phyloP scores from a whole-genome alignment of 2,329 filamentous ascomycete species.

The Xylaria sp. region DNA sequence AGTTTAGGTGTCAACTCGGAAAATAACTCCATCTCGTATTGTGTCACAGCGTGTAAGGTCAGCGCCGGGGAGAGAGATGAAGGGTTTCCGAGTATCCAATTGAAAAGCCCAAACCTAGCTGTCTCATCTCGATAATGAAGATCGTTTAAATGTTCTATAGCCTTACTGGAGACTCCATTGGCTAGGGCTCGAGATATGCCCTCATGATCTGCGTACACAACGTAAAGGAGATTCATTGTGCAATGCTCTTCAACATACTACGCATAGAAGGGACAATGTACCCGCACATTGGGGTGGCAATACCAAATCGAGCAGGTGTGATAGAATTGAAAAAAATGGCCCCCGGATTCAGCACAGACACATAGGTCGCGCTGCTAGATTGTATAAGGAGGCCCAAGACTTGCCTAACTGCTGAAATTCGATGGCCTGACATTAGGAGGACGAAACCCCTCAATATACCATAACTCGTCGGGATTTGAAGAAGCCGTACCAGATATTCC shows the following conservation, averaged over 20 bases:
- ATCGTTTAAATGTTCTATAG: neutral
- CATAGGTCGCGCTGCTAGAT: neutral
- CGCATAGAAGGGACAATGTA: neutral
- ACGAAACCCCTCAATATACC: constrained; percentile 7
- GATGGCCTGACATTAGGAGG: neutral
- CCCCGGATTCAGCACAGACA: neutral
- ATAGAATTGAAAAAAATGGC: neutral
- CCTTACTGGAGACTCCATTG: neutral
- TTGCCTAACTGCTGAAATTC: neutral
- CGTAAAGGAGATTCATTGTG: neutral
- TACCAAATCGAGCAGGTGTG: neutral
- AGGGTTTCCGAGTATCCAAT: constrained; percentile 34
- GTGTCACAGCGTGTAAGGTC: constrained; percentile 38
- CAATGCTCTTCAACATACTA: neutral
- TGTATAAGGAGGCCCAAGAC: neutral
- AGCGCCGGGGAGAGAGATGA: constrained; percentile 26
- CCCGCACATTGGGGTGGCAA: neutral
- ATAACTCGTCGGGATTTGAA: constrained; percentile 26
- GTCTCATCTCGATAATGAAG: constrained; percentile 20
- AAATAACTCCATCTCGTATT: constrained; percentile 31
- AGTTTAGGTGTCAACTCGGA: constrained; percentile 28
- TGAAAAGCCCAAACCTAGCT: neutral
- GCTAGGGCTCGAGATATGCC: neutral
- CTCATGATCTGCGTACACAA: neutral
- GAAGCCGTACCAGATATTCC: neutral